phyloP scores from a whole-genome alignment of 495 filamentous ascomycete genomes.

The Staphylotrichum longicolle region DNA sequence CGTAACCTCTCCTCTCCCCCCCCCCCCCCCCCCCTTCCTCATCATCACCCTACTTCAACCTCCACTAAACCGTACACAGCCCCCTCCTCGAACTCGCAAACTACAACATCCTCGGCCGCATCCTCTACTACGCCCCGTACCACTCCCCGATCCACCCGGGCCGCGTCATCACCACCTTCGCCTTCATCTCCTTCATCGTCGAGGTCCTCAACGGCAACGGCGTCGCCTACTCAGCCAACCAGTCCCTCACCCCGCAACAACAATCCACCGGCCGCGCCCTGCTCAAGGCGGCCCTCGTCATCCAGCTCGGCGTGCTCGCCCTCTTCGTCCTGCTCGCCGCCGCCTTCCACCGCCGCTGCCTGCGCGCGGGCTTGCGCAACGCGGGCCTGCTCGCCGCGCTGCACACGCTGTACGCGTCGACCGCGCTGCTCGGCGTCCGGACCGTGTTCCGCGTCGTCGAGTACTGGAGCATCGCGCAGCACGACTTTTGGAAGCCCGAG shows the following conservation, averaged over 20 bases:
- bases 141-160: constrained; percentile 75
- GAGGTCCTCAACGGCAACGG: constrained; percentile 69
- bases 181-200: constrained; percentile 59
- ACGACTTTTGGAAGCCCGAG: constrained; percentile 25
- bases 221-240: constrained; percentile 59
- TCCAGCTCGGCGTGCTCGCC: constrained; percentile 64
- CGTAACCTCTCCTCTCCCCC: not conserved
- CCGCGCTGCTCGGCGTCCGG: constrained; percentile 56
- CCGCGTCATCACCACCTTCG: constrained; percentile 72
- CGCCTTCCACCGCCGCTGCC: constrained; percentile 60
- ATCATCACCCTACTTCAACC: constrained; percentile 9
- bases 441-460: constrained; percentile 68
- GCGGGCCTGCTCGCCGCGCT: constrained; percentile 58
- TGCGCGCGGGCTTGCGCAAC: constrained; percentile 50
- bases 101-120: constrained; percentile 72
- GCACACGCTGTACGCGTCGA: constrained; percentile 61
- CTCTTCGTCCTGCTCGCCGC: constrained; percentile 59
- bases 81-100: constrained; percentile 72
- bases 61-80: constrained; percentile 33
- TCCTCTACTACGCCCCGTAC: constrained; percentile 77
- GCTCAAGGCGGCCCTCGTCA: constrained; percentile 62
- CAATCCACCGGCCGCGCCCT: constrained; percentile 57
- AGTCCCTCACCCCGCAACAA: constrained; percentile 40
- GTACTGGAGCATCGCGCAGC: constrained; percentile 49
- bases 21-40: not conserved